Conservation (phyloP, 306 rosid species). For the Cucumis hystrix region DNA sequence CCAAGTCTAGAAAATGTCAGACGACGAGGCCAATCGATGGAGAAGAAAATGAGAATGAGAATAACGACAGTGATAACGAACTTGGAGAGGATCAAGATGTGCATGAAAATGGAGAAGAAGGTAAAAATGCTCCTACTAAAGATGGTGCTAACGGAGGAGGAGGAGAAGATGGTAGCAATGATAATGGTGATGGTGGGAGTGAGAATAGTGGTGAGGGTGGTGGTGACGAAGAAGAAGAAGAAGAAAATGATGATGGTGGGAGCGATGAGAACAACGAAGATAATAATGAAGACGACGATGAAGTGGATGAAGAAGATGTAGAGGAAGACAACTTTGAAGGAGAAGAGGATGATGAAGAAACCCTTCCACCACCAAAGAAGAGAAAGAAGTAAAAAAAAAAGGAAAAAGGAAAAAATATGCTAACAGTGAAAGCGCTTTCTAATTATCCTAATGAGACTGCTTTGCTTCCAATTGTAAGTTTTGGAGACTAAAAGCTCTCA, state of each 20-base stretch:
- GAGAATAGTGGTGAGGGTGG: neutral
- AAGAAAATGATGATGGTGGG: neutral
- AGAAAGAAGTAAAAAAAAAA: constrained; percentile 17
- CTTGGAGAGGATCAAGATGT: constrained; percentile 9
- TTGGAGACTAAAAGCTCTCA: neutral
- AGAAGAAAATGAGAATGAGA: constrained; percentile 14
- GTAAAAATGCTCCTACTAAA: constrained; percentile 8
- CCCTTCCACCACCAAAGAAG: constrained; percentile 39
- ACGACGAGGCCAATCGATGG: constrained; percentile 10
- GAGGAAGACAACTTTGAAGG: constrained; percentile 24
- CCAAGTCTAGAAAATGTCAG: neutral
- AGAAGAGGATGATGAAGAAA: constrained; percentile 20
- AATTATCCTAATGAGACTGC: neutral
- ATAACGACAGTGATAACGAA: neutral
- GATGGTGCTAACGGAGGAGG: constrained; percentile 7
- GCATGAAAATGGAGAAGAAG: constrained; percentile 11
- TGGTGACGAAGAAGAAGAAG: neutral
- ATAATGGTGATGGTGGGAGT: neutral
- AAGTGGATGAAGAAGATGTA: neutral
- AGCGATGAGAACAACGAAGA: neutral
- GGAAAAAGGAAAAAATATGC: neutral
- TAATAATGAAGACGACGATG: neutral
- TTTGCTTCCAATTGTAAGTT: neutral
- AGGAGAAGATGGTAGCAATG: neutral
- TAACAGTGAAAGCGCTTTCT: neutral